phyloP scores from a whole-genome alignment of 768 basidiomycete species.

The Hirschioporus abietinus region DNA sequence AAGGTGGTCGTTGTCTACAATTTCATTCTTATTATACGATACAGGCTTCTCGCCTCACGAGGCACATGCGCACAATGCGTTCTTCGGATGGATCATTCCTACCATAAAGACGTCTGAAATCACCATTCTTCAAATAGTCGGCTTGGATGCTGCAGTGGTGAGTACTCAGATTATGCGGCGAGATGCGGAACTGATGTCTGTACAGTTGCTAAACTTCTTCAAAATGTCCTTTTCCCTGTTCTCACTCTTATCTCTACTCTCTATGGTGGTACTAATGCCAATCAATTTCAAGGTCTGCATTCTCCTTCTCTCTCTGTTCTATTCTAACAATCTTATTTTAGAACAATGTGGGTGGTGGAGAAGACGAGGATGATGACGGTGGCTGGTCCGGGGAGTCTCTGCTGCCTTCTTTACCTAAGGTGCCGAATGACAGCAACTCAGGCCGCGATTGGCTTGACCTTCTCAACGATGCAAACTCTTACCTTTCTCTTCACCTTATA shows the following conservation, averaged over 20 bases:
- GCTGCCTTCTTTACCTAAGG: not conserved
- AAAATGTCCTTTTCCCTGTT: slow-evolving; percentile 94
- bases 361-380: slow-evolving; percentile 30
- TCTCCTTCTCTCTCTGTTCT: not conserved
- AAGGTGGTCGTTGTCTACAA: not conserved
- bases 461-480: slow-evolving; percentile 85
- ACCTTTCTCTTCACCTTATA: slow-evolving; percentile 80
- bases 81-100: slow-evolving; percentile 96
- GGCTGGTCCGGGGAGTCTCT: not conserved
- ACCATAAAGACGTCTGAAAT: slow-evolving; percentile 89
- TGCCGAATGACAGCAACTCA: slow-evolving; percentile 16
- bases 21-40: slow-evolving; percentile 9
- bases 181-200: not conserved
- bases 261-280: slow-evolving; percentile 85
- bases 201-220: slow-evolving; percentile 87
- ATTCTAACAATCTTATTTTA: slow-evolving; percentile 20
- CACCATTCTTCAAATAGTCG: slow-evolving; percentile 92
- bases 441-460: slow-evolving; percentile 76
- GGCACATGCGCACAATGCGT: slow-evolving; percentile 77
- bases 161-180: slow-evolving; percentile 25
- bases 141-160: slow-evolving; percentile 94
- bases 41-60: slow-evolving; percentile 91
- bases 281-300: slow-evolving; percentile 81
- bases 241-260: slow-evolving; percentile 77
- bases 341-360: slow-evolving; percentile 72